Percentiles rank a stretch among this genome's conserved stretches.
phyloP scores from a whole-genome alignment of 2,329 filamentous ascomycete genomes.

The Fusarium abutilonis region DNA sequence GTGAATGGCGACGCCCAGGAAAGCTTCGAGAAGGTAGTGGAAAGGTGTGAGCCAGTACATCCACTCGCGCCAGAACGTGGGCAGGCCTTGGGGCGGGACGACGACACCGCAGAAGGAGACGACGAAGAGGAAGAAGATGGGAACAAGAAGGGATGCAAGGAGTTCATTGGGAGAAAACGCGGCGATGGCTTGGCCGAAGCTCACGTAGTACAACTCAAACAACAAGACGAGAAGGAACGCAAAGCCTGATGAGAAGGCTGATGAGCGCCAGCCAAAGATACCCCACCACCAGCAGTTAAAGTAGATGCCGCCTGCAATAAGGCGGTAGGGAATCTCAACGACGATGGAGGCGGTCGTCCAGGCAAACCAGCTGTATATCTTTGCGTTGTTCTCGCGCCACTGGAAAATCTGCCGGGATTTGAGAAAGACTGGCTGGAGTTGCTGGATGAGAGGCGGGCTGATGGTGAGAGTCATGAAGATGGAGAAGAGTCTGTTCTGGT shows the following conservation, averaged over 20 bases:
- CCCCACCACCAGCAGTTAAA: constrained; percentile 67
- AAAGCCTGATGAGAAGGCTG: constrained; percentile 68
- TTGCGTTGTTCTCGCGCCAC: constrained; percentile 77
- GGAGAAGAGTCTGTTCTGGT: constrained; percentile 78
- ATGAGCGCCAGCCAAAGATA: constrained; percentile 58
- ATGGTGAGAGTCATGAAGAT: constrained; percentile 82
- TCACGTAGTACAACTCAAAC: constrained; percentile 72
- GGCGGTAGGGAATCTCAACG: constrained; percentile 75
- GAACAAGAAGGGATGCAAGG: constrained; percentile 72
- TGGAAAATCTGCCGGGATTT: constrained; percentile 73
- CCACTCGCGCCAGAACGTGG: constrained; percentile 70
- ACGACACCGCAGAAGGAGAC: constrained; percentile 77
- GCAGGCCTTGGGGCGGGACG: constrained; percentile 67
- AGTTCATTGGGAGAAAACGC: constrained; percentile 73
- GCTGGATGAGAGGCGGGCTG: constrained; percentile 77
- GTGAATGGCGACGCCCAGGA: constrained; percentile 66
- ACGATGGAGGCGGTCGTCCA: constrained; percentile 73
- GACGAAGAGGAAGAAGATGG: constrained; percentile 75
- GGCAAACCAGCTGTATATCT: constrained; percentile 81
- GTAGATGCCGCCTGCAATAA: constrained; percentile 67
- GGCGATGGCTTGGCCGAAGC: constrained; percentile 74
- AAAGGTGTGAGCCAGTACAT: constrained; percentile 76
- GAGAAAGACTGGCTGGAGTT: constrained; percentile 78
- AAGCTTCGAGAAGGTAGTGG: constrained; percentile 71
- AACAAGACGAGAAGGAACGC: constrained; percentile 71